A percentile compares a stretch with the other conserved stretches of the same genome.
phyloP scores from a whole-genome alignment of 1,284 basidiomycete species.

The Cryptococcus sp. region DNA sequence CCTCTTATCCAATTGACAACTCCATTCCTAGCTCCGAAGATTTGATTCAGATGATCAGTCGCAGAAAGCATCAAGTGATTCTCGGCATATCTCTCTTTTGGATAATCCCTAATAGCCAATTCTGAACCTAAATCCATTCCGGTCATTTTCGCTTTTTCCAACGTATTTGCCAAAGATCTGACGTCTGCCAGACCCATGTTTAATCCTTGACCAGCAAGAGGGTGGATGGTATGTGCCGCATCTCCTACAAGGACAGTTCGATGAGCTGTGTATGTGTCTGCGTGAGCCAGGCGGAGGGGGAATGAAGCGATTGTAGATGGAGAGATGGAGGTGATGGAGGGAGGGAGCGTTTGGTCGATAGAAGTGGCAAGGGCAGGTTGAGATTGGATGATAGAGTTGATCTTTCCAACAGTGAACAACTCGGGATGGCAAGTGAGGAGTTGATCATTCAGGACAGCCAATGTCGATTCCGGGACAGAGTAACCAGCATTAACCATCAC shows the following conservation, averaged over 20 bases:
- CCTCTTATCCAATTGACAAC: slow-evolving; percentile 80
- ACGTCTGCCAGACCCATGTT: slow-evolving; percentile 90
- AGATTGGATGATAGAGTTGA: slow-evolving; percentile 24
- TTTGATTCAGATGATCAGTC: slow-evolving; percentile 80
- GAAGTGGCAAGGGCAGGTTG: slow-evolving; percentile 49
- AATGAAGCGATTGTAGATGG: slow-evolving; percentile 79
- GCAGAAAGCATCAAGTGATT: slow-evolving; percentile 81
- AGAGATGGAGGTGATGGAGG: slow-evolving; percentile 68
- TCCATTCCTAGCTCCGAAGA: slow-evolving; percentile 64
- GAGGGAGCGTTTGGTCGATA: slow-evolving; percentile 59
- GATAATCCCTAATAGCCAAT: slow-evolving; percentile 69
- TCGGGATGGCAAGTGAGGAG: slow-evolving; percentile 53
- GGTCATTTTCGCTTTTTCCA: slow-evolving; percentile 55
- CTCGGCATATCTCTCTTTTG: slow-evolving; percentile 70
- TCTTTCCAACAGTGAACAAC: slow-evolving; percentile 14
- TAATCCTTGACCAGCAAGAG: slow-evolving; percentile 94
- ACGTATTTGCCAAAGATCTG: slow-evolving; percentile 61
- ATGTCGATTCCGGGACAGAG: slow-evolving; percentile 71
- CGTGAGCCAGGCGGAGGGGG: slow-evolving; percentile 82
- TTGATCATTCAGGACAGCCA: slow-evolving; percentile 62
- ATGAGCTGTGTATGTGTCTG: slow-evolving; percentile 72
- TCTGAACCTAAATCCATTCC: slow-evolving; percentile 83
- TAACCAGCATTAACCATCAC: slow-evolving; percentile 88
- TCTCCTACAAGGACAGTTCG: slow-evolving; percentile 90
- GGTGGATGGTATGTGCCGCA: slow-evolving; percentile 92